Evolutionary conservation across 2,329 filamentous ascomycete species (phyloP), one percentile per base, ranked within the genome.

Genomic region (Torrubiella hemipterigena): DNA sequence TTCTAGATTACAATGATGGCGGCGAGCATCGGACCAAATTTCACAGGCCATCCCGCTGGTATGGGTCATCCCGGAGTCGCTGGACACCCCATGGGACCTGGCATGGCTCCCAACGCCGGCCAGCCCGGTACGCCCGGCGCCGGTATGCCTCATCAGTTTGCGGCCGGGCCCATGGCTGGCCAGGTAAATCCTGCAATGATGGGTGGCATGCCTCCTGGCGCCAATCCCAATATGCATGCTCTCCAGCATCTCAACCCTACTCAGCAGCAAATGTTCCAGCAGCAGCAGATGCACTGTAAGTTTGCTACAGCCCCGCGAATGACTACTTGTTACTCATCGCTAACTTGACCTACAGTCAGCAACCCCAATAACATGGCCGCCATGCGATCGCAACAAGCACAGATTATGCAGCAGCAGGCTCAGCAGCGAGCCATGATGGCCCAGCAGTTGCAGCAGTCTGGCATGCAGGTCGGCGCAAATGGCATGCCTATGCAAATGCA

Each of bases 101-200:
- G 67, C 33, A 74, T 75, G 68, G 67, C 65, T 47, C 78, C 80
- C 31, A 81, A 78, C 44, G 75, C 73, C 32, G 78, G 72, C 43
- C 77, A 81, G 49, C 76, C 73, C 42, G 79, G 80, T 54, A 67
- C 65, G 32, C 77, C 79, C 41, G 73, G 71, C 17, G 67, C 59
- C 38, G 68, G 65, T 23, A 76, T 80, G 53, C 70, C 70, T 43
- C 80, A 81, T 52, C 79, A 82, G 54, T 67, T 77, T 44, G 58
- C 56, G 21, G 59, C 72, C 56, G 51, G 47, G 25, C 78, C 81
- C 44, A 81, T 82, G 61, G 76, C 71, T 38, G 76, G 74, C 42
- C 79, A 82, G 50, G 77, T 83, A 42, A 82, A 75, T 50, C 77
- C 81, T 46, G 72, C 75, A 34, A 72, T 86, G 67, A 84, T 87